Conservation (phyloP, 257 asterid species). For the Ehretia macrophylla region DNA sequence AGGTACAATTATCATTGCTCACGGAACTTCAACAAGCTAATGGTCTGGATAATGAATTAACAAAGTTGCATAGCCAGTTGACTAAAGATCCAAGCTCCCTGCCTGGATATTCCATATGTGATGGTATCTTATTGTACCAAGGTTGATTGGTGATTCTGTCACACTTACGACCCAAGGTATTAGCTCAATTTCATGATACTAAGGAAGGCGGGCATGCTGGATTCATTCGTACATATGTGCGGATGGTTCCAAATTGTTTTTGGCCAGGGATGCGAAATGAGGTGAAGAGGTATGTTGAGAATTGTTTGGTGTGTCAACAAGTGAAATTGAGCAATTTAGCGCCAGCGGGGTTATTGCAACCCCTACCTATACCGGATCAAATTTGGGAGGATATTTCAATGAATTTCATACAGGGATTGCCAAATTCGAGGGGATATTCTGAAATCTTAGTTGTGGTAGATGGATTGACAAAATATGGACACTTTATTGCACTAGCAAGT, state of each 20-base stretch:
- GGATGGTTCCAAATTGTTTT: neutral
- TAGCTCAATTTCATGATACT: neutral
- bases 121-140: too few relatives aligned
- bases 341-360: neutral
- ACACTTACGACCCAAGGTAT: too few relatives aligned
- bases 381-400: neutral
- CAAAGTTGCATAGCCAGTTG: too few relatives aligned
- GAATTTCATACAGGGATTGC: too few relatives aligned
- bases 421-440: neutral
- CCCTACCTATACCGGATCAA: neutral
- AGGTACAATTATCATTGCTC: neutral
- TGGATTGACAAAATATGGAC: neutral
- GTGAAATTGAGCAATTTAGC: neutral
- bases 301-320: neutral
- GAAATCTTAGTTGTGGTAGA: too few relatives aligned
- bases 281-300: neutral
- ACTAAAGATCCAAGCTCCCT: too few relatives aligned
- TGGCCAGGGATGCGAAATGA: neutral
- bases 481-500: too few relatives aligned
- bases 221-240: neutral
- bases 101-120: too few relatives aligned
- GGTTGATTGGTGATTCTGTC: too few relatives aligned
- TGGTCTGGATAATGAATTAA: too few relatives aligned
- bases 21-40: too few relatives aligned
- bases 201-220: conserved; percentile 4